Conservation (phyloP, 2,329 filamentous ascomycete genomes). For the Ceratocystis smalleyi region DNA sequence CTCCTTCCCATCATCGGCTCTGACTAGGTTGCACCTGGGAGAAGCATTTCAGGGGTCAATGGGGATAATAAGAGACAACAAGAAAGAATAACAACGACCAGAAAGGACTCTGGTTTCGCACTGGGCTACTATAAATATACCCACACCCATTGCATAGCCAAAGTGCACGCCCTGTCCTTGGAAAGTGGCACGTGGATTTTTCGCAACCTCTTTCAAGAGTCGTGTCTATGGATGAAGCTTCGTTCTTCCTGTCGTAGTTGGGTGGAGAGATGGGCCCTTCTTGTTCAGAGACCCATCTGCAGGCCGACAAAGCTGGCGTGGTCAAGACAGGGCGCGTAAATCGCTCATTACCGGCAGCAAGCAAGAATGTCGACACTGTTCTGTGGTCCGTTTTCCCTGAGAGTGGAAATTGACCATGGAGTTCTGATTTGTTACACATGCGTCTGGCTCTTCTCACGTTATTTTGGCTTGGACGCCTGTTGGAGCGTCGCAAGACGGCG, state of each 20-base stretch:
- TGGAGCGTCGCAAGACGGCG: background rate
- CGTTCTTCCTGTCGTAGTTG: background rate
- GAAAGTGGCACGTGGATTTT: background rate
- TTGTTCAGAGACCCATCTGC: background rate
- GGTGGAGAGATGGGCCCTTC: background rate
- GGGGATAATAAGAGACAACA: slow-evolving; percentile 1
- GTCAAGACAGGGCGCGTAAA: background rate
- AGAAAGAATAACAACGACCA: background rate
- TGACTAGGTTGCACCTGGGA: slow-evolving; percentile 3
- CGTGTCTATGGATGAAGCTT: too few relatives aligned
- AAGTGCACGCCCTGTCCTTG: background rate
- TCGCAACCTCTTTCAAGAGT: background rate
- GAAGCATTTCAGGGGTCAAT: slow-evolving; percentile 3
- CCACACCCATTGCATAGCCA: background rate
- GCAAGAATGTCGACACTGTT: background rate
- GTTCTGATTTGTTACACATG: background rate
- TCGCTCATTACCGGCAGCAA: background rate
- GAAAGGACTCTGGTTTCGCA: background rate
- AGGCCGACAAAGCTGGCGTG: background rate
- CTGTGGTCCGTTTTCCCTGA: background rate
- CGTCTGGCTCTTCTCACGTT: background rate
- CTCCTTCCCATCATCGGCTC: background rate
- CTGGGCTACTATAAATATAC: background rate
- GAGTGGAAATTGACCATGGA: background rate
- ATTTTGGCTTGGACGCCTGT: background rate